phyloP scores from a whole-genome alignment of 805 yeast genomes.

The Saccharomycopsis sp. region DNA sequence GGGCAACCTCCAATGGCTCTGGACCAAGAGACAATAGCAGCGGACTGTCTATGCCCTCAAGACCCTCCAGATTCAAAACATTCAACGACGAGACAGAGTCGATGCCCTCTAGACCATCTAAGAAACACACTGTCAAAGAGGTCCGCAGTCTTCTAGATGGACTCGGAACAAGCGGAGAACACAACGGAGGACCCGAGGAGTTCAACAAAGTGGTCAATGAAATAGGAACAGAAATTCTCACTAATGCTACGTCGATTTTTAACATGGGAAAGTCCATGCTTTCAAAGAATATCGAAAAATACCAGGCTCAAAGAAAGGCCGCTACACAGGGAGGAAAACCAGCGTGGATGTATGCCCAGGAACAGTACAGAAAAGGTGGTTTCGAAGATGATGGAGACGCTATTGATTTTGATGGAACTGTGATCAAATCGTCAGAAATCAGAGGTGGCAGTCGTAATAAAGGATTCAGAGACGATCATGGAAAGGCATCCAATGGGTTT shows the following conservation, averaged over 20 bases:
- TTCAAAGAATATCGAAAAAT: slow-evolving; percentile 22
- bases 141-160: slow-evolving; percentile 13
- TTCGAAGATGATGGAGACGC: slow-evolving; percentile 41
- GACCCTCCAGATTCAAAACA: background rate
- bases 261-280: slow-evolving; percentile 29
- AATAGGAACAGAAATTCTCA: slow-evolving; percentile 21
- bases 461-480: background rate
- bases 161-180: background rate
- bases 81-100: background rate
- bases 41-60: background rate
- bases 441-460: background rate
- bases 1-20: background rate
- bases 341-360: slow-evolving; percentile 68
- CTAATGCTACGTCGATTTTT: slow-evolving; percentile 27
- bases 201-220: slow-evolving; percentile 14
- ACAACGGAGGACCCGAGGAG: slow-evolving; percentile 7
- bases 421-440: slow-evolving; percentile 2
- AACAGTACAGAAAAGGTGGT: slow-evolving; percentile 34
- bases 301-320: slow-evolving; percentile 19
- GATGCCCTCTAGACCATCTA: background rate
- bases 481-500: background rate
- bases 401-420: slow-evolving; percentile 19
- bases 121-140: background rate
- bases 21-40: background rate
- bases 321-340: slow-evolving; percentile 39